Evolutionary conservation across 805 yeast genomes (phyloP).

Genomic region (Wickerhamiella vanderwaltii): DNA sequence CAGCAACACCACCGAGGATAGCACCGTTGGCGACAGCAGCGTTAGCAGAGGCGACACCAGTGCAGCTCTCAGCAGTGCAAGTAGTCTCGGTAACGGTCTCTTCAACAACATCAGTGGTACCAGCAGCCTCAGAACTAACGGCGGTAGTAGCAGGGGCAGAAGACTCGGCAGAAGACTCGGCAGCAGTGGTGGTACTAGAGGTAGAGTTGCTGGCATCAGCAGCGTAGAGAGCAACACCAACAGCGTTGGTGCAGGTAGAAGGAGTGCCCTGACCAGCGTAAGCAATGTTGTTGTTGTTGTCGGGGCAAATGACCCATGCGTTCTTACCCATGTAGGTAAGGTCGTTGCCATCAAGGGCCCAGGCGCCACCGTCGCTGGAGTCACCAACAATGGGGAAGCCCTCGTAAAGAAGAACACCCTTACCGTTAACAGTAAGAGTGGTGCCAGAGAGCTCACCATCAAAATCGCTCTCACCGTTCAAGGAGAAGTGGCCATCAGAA

Average conservation of each 20-base stretch:
- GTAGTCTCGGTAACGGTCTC: slow-evolving; percentile 12
- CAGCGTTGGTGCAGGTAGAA: background rate
- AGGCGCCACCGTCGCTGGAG: background rate
- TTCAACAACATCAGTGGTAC: slow-evolving; percentile 6
- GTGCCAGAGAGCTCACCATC: background rate
- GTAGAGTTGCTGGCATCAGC: background rate
- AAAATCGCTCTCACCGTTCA: slow-evolving; percentile 3
- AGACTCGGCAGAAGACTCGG: background rate
- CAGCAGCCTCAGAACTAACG: slow-evolving; percentile 4
- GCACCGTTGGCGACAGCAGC: slow-evolving; percentile 10
- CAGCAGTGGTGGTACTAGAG: background rate
- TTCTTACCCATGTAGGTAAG: background rate
- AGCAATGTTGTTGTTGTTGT: slow-evolving; percentile 2
- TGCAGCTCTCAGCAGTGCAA: slow-evolving; percentile 10
- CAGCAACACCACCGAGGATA: slow-evolving; percentile 9
- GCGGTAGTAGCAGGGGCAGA: slow-evolving; percentile 4
- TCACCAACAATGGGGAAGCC: background rate
- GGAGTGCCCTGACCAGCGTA: background rate
- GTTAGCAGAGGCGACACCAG: slow-evolving; percentile 12
- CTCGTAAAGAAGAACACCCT: background rate
- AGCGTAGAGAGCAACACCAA: background rate
- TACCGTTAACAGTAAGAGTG: background rate
- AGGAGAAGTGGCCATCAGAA: slow-evolving; percentile 5
- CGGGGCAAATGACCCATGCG: slow-evolving; percentile 5
- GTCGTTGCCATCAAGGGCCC: background rate